A percentile compares a stretch with the other conserved stretches of the same genome.
These are phyloP conservation scores for Xylaria castorea DNA, from an alignment of 495 filamentous ascomycete species.

Conservation along the genomic window DNA sequence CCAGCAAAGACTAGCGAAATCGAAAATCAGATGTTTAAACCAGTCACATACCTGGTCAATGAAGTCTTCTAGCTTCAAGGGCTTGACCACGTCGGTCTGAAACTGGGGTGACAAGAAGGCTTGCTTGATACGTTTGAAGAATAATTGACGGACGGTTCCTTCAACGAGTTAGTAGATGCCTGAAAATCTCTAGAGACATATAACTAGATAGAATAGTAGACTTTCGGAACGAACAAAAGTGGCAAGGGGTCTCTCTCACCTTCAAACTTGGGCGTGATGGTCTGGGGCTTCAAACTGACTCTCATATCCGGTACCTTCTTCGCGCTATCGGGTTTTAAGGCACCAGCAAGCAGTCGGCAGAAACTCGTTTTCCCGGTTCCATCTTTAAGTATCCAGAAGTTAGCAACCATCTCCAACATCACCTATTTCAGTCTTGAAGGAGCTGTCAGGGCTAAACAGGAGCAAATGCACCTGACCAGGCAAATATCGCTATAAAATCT, in stretches of 20 bases:
- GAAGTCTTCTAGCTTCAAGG: constrained; percentile 95
- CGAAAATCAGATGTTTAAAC: not conserved
- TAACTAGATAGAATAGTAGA: not conserved
- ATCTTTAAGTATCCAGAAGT: constrained; percentile 57
- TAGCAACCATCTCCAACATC: constrained; percentile 31
- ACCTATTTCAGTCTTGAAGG: constrained; percentile 64
- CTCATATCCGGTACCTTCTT: constrained; percentile 86
- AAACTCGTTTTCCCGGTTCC: constrained; percentile 96
- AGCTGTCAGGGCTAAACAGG: not conserved
- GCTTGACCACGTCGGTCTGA: constrained; percentile 99
- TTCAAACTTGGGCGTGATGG: constrained; percentile 96
- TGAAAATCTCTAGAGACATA: not conserved
- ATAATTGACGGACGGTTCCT: constrained; percentile 86
- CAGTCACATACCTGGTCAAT: constrained; percentile 72
- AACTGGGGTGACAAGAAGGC: constrained; percentile 96
- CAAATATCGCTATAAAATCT: not conserved
- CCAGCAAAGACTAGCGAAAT: not conserved
- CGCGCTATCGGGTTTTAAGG: constrained; percentile 82
- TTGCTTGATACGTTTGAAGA: constrained; percentile 97
- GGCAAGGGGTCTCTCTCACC: constrained; percentile 10
- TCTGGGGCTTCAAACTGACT: constrained; percentile 99
- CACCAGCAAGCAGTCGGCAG: constrained; percentile 93
- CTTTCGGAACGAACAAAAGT: not conserved
- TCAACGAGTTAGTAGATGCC: not conserved
- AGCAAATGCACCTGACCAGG: not conserved